phyloP scores from a whole-genome alignment of 1,284 basidiomycete genomes.

The Mycosarcoma mackinlayi region DNA sequence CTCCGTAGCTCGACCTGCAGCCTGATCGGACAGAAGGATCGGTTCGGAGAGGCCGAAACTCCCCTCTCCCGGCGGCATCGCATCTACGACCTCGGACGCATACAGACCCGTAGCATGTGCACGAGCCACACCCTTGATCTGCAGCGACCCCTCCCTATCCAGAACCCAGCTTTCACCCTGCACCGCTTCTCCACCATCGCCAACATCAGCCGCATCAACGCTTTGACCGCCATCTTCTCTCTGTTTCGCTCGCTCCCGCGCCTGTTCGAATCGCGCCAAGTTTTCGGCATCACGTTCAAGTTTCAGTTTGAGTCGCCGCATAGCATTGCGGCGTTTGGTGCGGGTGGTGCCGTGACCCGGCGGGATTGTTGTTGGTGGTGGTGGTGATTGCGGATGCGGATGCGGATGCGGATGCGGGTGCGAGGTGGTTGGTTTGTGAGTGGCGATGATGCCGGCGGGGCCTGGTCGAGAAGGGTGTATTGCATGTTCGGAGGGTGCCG shows the following conservation, averaged over 20 bases:
- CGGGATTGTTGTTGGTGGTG: constrained; percentile 11
- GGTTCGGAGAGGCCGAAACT: constrained; percentile 6
- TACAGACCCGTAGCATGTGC: background rate
- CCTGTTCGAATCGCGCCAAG: background rate
- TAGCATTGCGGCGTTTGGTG: constrained; percentile 51
- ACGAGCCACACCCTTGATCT: background rate
- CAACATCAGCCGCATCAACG: background rate
- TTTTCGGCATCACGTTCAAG: constrained; percentile 12
- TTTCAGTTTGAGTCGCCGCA: constrained; percentile 27
- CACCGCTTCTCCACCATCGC: background rate
- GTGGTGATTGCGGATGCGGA: no score
- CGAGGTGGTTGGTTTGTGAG: no score
- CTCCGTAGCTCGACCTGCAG: background rate
- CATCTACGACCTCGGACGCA: background rate
- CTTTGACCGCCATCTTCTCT: background rate
- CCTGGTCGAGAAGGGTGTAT: constrained; percentile 10
- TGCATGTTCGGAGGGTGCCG: constrained; percentile 20
- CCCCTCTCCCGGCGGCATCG: constrained; percentile 16
- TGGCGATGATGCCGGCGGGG: background rate
- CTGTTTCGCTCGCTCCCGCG: background rate
- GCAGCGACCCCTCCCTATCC: constrained; percentile 5
- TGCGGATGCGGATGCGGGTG: no score
- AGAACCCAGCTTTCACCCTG: background rate
- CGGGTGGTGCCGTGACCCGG: constrained; percentile 48
- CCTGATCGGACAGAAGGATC: no score